Evolutionary conservation across 306 rosid genomes (phyloP), one percentile per base, ranked within the genome.

Genomic region (Amphicarpaea edgeworthii): DNA sequence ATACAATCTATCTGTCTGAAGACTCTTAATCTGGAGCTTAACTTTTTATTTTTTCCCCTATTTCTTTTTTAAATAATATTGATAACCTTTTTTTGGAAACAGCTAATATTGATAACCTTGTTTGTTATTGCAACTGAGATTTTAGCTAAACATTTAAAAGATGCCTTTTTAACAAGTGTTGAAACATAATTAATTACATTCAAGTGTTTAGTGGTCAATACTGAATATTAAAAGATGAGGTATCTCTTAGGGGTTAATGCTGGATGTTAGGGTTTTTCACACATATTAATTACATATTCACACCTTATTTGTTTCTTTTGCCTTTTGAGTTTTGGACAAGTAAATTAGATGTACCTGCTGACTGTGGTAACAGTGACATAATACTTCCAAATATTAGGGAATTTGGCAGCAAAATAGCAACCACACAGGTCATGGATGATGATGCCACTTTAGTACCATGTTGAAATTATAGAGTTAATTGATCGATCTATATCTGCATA

Each of bases 401-500:
- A 54, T 20, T 21, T 54, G 32, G 7, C 28, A 19, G 21, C 60
- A 20, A 54, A 54, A 55, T 24, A 55, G 63, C 6, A 23, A 55
- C 63, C n/a, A n/a, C n/a, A 53, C 3, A 10, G 30, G 4, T 28
- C 40, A 26, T 12, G 63, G 7, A 23, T 4, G 17, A 23, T 24
- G 37, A 57, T 57, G 24, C 37, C 16, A 12, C 32, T 21, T 21
- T 9, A 11, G 10, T 54, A 10, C 15, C 60, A 8, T 58, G 65
- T 12, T 58, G 38, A 28, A 58, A 14, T 55, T 55, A 26, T 26
- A 1, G 19, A 65, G 50, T 50, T 26, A 37, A 79, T 37, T 75
- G 79, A 79, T 66, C 41, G 79, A 79, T 66, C 41, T 78, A 42
- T 68, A 57, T 74, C 50, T 50, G 66, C 77, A 49, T 50, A 42